Evolutionary conservation across 805 yeast genomes (phyloP).

Genomic region (Debaryomyces castellii): DNA sequence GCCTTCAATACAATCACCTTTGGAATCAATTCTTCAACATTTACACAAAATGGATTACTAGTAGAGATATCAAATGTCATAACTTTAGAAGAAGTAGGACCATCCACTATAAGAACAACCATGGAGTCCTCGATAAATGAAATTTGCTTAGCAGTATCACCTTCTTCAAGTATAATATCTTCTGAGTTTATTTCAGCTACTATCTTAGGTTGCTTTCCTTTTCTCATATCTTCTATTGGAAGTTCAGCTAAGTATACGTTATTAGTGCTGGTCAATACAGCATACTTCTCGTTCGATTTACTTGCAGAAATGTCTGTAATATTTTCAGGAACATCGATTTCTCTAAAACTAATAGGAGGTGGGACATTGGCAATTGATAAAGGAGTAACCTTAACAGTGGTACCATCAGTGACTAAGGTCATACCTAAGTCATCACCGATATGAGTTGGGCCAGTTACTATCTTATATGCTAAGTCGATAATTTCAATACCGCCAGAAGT

Average conservation of each 20-base stretch:
- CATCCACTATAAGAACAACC: slow-evolving; percentile 62
- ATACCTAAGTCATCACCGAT: slow-evolving; percentile 76
- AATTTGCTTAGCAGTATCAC: slow-evolving; percentile 61
- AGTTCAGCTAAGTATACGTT: slow-evolving; percentile 41
- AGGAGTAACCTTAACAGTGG: slow-evolving; percentile 72
- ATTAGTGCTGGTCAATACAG: slow-evolving; percentile 50
- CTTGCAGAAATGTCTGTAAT: slow-evolving; percentile 68
- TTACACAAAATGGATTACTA: slow-evolving; percentile 39
- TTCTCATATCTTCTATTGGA: slow-evolving; percentile 46
- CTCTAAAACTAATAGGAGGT: slow-evolving; percentile 85
- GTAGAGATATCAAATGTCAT: slow-evolving; percentile 46
- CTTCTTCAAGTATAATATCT: slow-evolving; percentile 33
- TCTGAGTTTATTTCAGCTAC: slow-evolving; percentile 27
- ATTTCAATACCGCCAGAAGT: slow-evolving; percentile 48
- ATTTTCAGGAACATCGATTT: slow-evolving; percentile 50
- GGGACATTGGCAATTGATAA: slow-evolving; percentile 85
- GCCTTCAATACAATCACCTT: slow-evolving; percentile 59
- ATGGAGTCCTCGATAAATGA: slow-evolving; percentile 51
- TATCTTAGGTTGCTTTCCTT: slow-evolving; percentile 47
- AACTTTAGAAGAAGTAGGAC: slow-evolving; percentile 48
- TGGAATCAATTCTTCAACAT: slow-evolving; percentile 43
- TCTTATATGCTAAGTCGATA: slow-evolving; percentile 64
- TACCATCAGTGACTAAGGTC: slow-evolving; percentile 79
- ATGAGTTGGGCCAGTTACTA: slow-evolving; percentile 65
- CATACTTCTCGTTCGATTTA: slow-evolving; percentile 55